These are phyloP conservation scores for Athelia psychrophila DNA, from an alignment of 1,284 basidiomycete genomes.

Conservation along the genomic window DNA sequence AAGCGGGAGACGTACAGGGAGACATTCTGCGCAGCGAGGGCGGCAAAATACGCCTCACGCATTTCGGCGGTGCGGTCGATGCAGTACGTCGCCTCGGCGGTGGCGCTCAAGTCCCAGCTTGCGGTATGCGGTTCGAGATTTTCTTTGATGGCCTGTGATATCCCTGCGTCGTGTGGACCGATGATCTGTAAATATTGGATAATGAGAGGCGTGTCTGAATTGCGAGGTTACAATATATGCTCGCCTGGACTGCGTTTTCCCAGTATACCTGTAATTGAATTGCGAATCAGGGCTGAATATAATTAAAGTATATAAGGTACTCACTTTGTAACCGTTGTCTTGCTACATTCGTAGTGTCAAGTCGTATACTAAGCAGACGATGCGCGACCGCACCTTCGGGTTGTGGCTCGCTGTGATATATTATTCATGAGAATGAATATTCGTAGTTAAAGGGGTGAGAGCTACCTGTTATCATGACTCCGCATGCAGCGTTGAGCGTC, in stretches of 20 bases:
- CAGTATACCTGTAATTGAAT: slow-evolving; percentile 63
- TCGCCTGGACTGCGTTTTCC: slow-evolving; percentile 81
- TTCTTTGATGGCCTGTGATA: slow-evolving; percentile 58
- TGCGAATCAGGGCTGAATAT: background rate
- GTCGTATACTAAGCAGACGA: slow-evolving; percentile 1
- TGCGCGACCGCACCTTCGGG: slow-evolving; percentile 58
- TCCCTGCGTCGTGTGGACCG: slow-evolving; percentile 74
- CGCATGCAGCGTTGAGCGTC: slow-evolving; percentile 65
- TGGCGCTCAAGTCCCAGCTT: slow-evolving; percentile 39
- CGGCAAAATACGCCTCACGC: slow-evolving; percentile 54
- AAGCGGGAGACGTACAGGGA: slow-evolving; percentile 37
- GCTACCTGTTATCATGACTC: slow-evolving; percentile 85
- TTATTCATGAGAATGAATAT: slow-evolving; percentile 3
- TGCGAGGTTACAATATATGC: slow-evolving; percentile 6
- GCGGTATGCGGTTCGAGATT: slow-evolving; percentile 52
- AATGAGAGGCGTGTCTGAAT: background rate
- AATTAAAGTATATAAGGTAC: slow-evolving; percentile 17
- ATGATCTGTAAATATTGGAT: slow-evolving; percentile 62
- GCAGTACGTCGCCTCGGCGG: slow-evolving; percentile 41
- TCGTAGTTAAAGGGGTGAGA: slow-evolving; percentile 4
- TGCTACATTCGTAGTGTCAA: slow-evolving; percentile 36
- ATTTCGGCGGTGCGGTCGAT: slow-evolving; percentile 59
- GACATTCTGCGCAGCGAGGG: slow-evolving; percentile 38
- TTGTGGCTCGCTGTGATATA: slow-evolving; percentile 69
- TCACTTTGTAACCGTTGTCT: slow-evolving; percentile 83